Conservation (phyloP, 768 basidiomycete genomes). For the Pulveroboletus sp. region DNA sequence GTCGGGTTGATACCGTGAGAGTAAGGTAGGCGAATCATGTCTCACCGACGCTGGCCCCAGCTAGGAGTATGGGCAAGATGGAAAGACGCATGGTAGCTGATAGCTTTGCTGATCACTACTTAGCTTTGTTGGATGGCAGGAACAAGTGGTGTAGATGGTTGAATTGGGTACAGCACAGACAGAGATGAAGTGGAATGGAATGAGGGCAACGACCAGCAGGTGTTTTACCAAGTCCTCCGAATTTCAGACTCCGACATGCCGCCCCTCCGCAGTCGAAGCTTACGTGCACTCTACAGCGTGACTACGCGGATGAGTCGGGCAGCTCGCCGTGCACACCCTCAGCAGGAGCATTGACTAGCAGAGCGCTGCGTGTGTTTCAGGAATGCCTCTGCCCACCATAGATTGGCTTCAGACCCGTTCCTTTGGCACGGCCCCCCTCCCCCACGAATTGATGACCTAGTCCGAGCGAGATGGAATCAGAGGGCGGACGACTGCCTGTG, state of each 20-base stretch:
- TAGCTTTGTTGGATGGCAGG: neutral
- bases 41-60: conserved; percentile 34
- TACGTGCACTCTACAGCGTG: too few relatives aligned
- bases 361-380: neutral
- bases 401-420: too few relatives aligned
- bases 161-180: neutral
- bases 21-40: neutral
- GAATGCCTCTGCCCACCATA: too few relatives aligned
- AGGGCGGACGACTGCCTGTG: conserved; percentile 25
- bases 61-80: conserved; percentile 34
- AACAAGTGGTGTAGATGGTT: neutral
- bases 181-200: neutral
- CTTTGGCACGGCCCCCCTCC: too few relatives aligned
- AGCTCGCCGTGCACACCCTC: neutral
- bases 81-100: conserved; percentile 34
- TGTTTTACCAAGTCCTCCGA: conserved; percentile 1
- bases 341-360: too few relatives aligned
- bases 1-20: neutral
- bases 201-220: neutral
- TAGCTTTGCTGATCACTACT: neutral
- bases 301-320: neutral
- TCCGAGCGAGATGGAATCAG: conserved; percentile 6
- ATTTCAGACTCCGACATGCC: conserved; percentile 23
- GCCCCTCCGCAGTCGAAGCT: conserved; percentile 8
- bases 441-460: neutral